Conservation (phyloP, 805 yeast species). For the Myxozyma neotropica region DNA sequence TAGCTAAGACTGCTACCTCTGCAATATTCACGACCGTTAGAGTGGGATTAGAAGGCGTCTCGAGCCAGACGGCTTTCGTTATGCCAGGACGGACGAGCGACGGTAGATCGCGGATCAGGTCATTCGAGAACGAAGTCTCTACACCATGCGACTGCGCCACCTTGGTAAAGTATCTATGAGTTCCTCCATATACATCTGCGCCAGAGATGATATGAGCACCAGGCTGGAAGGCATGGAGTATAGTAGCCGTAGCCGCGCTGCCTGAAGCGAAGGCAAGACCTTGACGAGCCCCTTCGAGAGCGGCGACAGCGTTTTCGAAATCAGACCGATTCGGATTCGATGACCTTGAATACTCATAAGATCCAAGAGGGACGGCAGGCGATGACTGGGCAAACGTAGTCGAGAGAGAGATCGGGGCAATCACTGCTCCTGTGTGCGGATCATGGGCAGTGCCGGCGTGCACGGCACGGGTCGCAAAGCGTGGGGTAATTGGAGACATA, state of each 20-base stretch:
- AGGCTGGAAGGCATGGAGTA: constrained; percentile 70
- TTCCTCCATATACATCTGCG: constrained; percentile 90
- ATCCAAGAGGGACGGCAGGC: constrained; percentile 77
- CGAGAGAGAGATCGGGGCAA: constrained; percentile 78
- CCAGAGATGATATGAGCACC: constrained; percentile 76
- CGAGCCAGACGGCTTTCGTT: constrained; percentile 83
- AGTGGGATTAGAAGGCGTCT: constrained; percentile 88
- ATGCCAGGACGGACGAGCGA: constrained; percentile 50
- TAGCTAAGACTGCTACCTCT: constrained; percentile 59
- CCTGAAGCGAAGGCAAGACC: constrained; percentile 85
- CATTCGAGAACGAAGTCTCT: constrained; percentile 64
- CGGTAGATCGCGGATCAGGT: constrained; percentile 62
- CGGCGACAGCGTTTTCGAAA: constrained; percentile 76
- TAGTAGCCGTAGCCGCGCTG: constrained; percentile 77
- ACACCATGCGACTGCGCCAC: constrained; percentile 83
- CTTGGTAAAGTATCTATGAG: constrained; percentile 85
- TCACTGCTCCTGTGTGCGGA: constrained; percentile 80
- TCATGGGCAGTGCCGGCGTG: constrained; percentile 79
- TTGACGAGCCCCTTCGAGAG: constrained; percentile 72
- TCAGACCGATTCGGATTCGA: constrained; percentile 84
- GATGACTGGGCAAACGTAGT: constrained; percentile 82
- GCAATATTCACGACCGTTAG: constrained; percentile 74
- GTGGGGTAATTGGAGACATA: constrained; percentile 29
- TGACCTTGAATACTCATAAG: constrained; percentile 81
- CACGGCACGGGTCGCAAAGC: constrained; percentile 79